Conservation (phyloP, 371 early-diverging fungal species). For the Mycotypha africana region DNA sequence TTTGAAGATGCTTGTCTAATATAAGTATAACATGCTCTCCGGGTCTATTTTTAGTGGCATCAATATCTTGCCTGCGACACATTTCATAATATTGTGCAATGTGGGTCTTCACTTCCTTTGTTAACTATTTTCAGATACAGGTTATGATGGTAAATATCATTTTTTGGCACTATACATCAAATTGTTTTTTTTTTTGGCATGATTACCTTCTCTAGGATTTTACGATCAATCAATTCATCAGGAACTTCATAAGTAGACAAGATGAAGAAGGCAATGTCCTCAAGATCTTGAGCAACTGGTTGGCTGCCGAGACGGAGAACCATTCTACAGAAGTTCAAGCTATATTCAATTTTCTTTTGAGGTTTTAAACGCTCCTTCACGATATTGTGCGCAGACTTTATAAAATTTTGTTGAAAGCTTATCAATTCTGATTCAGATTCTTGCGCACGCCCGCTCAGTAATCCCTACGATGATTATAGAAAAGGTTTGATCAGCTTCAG, state of each 20-base stretch:
- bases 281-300: conserved; percentile 44
- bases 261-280: conserved; percentile 68
- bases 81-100: conserved; percentile 23
- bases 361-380: background rate
- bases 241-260: conserved; percentile 55
- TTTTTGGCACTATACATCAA: no score
- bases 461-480: no score
- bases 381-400: conserved; percentile 10
- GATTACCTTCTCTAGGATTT: no score
- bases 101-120: conserved; percentile 7
- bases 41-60: conserved; percentile 12
- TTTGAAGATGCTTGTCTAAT: conserved; percentile 75
- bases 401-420: conserved; percentile 14
- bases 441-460: conserved; percentile 18
- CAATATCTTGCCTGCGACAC: conserved; percentile 7
- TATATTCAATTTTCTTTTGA: conserved; percentile 34
- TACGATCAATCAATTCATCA: conserved; percentile 39
- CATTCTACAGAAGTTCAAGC: conserved; percentile 48
- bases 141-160: no score
- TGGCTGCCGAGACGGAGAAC: conserved; percentile 51
- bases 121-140: no score
- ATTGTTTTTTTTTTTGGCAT: no score
- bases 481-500: no score
- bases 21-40: conserved; percentile 72
- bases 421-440: conserved; percentile 16